Evolutionary conservation across 768 basidiomycete genomes (phyloP), one percentile per base, ranked within the genome.

Genomic region (Lepiota subincarnata): DNA sequence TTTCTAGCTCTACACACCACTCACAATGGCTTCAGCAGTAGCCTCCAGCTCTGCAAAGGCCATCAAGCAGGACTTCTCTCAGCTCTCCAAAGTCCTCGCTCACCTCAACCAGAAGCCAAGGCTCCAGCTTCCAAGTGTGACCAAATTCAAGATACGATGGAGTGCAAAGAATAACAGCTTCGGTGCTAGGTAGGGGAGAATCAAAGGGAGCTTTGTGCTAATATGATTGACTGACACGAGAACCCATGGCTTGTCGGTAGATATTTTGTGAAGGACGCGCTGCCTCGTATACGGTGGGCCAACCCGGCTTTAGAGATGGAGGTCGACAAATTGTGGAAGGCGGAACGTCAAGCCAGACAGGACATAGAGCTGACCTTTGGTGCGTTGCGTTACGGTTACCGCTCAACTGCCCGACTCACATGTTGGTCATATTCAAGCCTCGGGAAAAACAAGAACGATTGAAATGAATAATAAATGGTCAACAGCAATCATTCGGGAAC

Each of bases 221-320:
- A 31, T 4, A 31, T n/a, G 35, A 11, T 4, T 10, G 22, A 11
- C 35, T 11, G 31, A 31, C 6, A 12, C 13, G 13, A 28, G 43
- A 35, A 28, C 26, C 13, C 20, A 41, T 16, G 1, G 16, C 24
- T 14, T 31, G 43, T 7, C 36, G 24, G 44, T 54, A 89, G 90
- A 41, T 83, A 89, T 72, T 92, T 92, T 58, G 76, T 87, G 36
- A 88, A 87, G 63, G 83, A 92, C 37, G 77, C 87, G n/a, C 69
- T 92, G 0, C 87, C 87, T 0, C 76, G 87, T 26, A 87, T 92
- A 73, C 84, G 81, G 10, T 90, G 80, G 66, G 84, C 81, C 1
- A 92, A 92, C 60, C 89, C 89, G 0, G 65, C 73, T 6, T 60
- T 92, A 20, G 72, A 78, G 26, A 83, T 92, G 34, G 68, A 77